Evolutionary conservation across 768 basidiomycete genomes (phyloP).

Genomic region (Leccinum rimulosum): DNA sequence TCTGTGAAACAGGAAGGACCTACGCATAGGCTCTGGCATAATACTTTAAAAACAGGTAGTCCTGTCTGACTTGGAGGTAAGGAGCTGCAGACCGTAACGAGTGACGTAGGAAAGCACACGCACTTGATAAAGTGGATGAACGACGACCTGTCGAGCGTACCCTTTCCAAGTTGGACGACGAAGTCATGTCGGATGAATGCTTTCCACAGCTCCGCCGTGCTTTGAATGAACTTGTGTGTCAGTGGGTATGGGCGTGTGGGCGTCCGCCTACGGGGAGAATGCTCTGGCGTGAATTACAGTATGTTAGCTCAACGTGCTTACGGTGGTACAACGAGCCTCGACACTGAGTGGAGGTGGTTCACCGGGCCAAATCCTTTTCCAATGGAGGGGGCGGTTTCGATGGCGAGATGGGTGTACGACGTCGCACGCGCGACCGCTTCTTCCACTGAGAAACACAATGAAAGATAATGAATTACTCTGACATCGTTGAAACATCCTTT

Average conservation of each 20-base stretch:
- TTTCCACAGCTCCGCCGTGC: conserved; percentile 58
- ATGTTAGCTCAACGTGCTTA: conserved; percentile 36
- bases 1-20: conserved; percentile 10
- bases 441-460: conserved; percentile 37
- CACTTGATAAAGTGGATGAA: conserved; percentile 88
- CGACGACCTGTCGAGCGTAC: conserved; percentile 58
- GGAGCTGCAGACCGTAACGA: not conserved
- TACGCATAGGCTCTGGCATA: conserved; percentile 82
- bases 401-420: conserved; percentile 72
- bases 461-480: too few species aligned
- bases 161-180: conserved; percentile 70
- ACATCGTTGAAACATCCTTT: conserved; percentile 23
- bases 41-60: conserved; percentile 79
- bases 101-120: conserved; percentile 16
- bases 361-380: conserved; percentile 82
- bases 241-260: conserved; percentile 65
- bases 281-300: not conserved
- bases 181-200: conserved; percentile 83
- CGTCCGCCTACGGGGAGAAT: conserved; percentile 46
- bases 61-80: conserved; percentile 51
- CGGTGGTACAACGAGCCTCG: conserved; percentile 48
- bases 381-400: conserved; percentile 62
- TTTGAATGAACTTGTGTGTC: conserved; percentile 58
- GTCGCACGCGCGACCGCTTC: conserved; percentile 62
- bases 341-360: conserved; percentile 74